Base-by-base conservation (phyloP, 495 filamentous ascomycete species). In the Hypomontagnella monticulosa region DNA sequence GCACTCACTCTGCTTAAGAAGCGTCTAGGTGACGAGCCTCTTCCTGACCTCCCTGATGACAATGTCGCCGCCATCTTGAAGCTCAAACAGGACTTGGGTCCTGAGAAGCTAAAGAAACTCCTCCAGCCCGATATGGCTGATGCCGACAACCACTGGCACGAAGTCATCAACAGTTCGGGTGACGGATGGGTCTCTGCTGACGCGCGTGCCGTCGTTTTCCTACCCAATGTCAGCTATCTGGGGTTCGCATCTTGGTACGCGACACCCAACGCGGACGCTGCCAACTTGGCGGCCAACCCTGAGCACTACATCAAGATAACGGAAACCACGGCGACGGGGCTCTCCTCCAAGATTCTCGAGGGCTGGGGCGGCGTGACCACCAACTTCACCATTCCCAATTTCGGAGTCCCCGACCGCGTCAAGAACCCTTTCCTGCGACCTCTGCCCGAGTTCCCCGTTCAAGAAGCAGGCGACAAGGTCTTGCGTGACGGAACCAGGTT, bases 311-410 rank as follows among this genome's bases (percentile, higher is more conserved):
- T 30, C 8, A 74, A 74, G 43, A 48, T 70, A 7, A 72, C 69
- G 9, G 53, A 20, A 11, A 1, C 33, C 18, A 63, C 49, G 0
- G 15, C 55, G 0, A 57, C 50, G 0, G 63, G 63, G 0, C 66
- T 72, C 14, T 38, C 57, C 8, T 67, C 71, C 8, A 30, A 61
- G 42, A 74, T 74, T 12, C 65, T 74, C 3, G 71, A 74, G 38
- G 71, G 71, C 10, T 74, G 71, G 69, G 69, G 69, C 34, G 71
- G 71, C 14, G 66, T 74, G 19, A 63, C 63, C 4, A 72, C 69
- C 40, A 72, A 74, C 57, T 74, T 74, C 57, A 70, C 66, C 6
- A 69, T 72, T 7, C 69, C 71, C 36, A 71, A 58, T 27, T 74
- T 72, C 56, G 49, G 49, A 3, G 47, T 37, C 7, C 66, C 69